Base-by-base conservation (phyloP, 1,139 yeast genomes). In the Sugiyamaella neomexicana region DNA sequence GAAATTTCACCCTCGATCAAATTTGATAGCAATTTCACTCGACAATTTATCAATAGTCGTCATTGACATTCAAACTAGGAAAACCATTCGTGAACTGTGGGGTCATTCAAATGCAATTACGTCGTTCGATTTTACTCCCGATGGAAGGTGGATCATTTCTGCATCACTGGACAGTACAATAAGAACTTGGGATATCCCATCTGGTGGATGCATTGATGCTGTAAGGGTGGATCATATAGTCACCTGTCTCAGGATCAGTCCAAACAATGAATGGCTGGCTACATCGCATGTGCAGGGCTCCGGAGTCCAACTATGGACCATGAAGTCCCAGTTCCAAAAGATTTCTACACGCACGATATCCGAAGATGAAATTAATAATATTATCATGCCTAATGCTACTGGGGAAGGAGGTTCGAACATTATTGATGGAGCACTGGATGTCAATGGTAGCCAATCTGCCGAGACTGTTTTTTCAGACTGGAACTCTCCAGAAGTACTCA, bases 151-250 rank as follows among this genome's bases (percentile, higher is more conserved):
- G 98, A 75, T 95, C 43, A 85, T 95, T 10, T 84, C 95, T 23
- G 83, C 89, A 0, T 80, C 90, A 1, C 76, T 91, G 58, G 99
- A 95, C 69, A 79, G 89, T 1, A 91, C 99, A 0, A 78, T 95
- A 53, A 80, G 99, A 66, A 90, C 97, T 0, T 95, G 99, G 99
- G 99, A 95, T 69, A 79, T 95, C 58, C 98, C 99, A 34, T 87
- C 97, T 2, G 99, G 99, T 50, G 90, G 93, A 0, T 91, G 98
- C 71, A 90, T 95, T 57, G 99, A 95, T 72, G 98, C 97, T 59
- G 85, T 93, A 13, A 75, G 77, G 52, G 79, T 93, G 39, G 85
- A 88, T 1, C 81, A 79, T 61, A 91, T 91, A 16, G 96, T 88
- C 1, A 90, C 98, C 0, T 75, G 81, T 50, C 78, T 95, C 41